Conservation (phyloP, 805 yeast genomes). For the Tetrapisispora phaffii region DNA sequence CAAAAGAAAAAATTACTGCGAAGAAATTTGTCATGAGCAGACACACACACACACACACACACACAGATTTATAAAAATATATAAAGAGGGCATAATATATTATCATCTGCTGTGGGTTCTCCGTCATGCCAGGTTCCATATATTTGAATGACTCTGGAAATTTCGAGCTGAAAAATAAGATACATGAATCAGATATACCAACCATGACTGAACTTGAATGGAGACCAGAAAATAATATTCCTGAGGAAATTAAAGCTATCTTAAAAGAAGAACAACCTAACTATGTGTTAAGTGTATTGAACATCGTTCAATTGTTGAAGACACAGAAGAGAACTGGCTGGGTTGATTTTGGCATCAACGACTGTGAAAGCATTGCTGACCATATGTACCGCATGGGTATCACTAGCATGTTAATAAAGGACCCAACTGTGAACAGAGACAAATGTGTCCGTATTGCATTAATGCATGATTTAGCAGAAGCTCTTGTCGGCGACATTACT, state of each 20-base stretch:
- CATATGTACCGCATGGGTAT: slow-evolving; percentile 94
- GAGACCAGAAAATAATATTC: slow-evolving; percentile 38
- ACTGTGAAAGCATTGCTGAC: slow-evolving; percentile 67
- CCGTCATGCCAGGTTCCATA: too few relatives aligned
- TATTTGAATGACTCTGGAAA: too few relatives aligned
- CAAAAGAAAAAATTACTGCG: too few relatives aligned
- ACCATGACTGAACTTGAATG: slow-evolving; percentile 20
- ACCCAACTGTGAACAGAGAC: slow-evolving; percentile 44
- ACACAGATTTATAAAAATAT: too few relatives aligned
- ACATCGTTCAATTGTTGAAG: slow-evolving; percentile 63
- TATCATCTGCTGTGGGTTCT: too few relatives aligned
- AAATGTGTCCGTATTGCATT: slow-evolving; percentile 78
- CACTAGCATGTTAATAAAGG: slow-evolving; percentile 56
- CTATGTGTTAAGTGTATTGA: slow-evolving; percentile 43
- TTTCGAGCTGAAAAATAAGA: too few relatives aligned
- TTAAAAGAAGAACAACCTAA: slow-evolving; percentile 25
- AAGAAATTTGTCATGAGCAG: too few relatives aligned
- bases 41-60: too few relatives aligned
- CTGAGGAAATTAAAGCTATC: slow-evolving; percentile 30
- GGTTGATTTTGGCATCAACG: slow-evolving; percentile 50
- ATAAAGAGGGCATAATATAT: too few relatives aligned
- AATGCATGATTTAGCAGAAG: slow-evolving; percentile 90
- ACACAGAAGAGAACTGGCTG: slow-evolving; percentile 87
- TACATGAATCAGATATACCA: too few relatives aligned
- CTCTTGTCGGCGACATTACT: slow-evolving; percentile 89